Base-by-base conservation (phyloP, 306 rosid genomes). In the Geum urbanum region DNA sequence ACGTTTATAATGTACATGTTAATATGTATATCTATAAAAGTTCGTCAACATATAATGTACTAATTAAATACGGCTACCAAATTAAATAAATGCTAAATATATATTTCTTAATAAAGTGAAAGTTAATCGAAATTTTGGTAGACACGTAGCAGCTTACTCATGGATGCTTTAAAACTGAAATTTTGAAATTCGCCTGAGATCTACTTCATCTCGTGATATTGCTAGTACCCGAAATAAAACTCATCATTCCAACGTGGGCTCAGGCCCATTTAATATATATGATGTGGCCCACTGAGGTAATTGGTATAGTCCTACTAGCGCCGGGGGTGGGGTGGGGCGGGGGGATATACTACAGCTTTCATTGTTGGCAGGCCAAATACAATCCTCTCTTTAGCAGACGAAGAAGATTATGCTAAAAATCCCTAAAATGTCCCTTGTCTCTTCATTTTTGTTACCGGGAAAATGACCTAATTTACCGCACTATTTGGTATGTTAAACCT, bases 221-320 rank as follows among this genome's bases (percentile, higher is more conserved):
- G 43, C 39, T 0, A 2, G 3, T 27, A 46, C 13, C 39, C 76
- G 46, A 37, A 1, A 0, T 32, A 7, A 9, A 39, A 27, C 7
- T 49, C 16, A 81, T 70, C 13, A 74, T 74, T 63, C 22, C 15
- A 50, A 41, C 5, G 85, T 80, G 82, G 82, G 74, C 79, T 69
- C 72, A 41, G 63, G 60, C 67, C 73, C 35, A 48, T 63, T 72
- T 67, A 56, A 55, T 8, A 51, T 27, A 12, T 50, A 14, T 6
- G 43, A 16, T 35, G 70, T 65, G 79, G 81, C 72, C 78, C 74
- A 69, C 16, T 4, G 7, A 62, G 44, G 3, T 59, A 74, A 46
- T 10, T 19, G 39, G 52, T 0, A n/a, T 2, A 14, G 73, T 22
- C 20, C 61, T 15, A 52, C 7, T 20, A 13, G n/a, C n/a, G n/a